phyloP scores from a whole-genome alignment of 78 protist species.

The Dictyostelium brefeldianum region DNA sequence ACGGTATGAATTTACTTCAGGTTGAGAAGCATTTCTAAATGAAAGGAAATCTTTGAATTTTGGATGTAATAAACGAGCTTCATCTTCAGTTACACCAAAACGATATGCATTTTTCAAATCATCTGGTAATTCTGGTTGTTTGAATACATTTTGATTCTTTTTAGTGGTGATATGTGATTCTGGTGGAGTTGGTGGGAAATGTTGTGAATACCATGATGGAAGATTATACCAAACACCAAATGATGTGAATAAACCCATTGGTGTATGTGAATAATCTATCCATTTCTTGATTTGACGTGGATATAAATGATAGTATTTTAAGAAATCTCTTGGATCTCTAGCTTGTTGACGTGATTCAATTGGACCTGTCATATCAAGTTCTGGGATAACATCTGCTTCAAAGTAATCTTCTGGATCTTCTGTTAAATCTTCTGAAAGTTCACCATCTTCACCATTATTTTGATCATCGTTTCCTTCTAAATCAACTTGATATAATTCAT shows the following conservation, averaged over 20 bases:
- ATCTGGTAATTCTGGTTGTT: slow-evolving; percentile 66
- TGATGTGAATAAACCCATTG: slow-evolving; percentile 50
- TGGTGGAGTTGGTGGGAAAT: slow-evolving; percentile 48
- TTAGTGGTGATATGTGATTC: slow-evolving; percentile 7
- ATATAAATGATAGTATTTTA: slow-evolving; percentile 66
- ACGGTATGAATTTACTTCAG: slow-evolving; percentile 41
- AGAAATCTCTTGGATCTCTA: slow-evolving; percentile 51
- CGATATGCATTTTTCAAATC: slow-evolving; percentile 54
- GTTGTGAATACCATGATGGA: slow-evolving; percentile 62
- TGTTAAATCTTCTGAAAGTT: background rate
- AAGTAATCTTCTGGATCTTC: background rate
- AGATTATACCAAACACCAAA: slow-evolving; percentile 77
- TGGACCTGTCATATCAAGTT: slow-evolving; percentile 33
- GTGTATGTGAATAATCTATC: slow-evolving; percentile 76
- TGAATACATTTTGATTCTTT: background rate
- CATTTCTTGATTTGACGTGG: slow-evolving; percentile 52
- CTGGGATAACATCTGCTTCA: slow-evolving; percentile 20
- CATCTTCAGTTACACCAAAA: slow-evolving; percentile 76
- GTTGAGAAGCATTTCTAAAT: slow-evolving; percentile 57
- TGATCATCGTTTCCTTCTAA: background rate
- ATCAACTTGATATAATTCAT: background rate
- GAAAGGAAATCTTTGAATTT: slow-evolving; percentile 69
- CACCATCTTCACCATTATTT: background rate
- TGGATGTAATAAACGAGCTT: slow-evolving; percentile 64
- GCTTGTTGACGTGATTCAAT: slow-evolving; percentile 50